Base-by-base conservation (phyloP, 2,329 filamentous ascomycete species). In the Paecilomyces dactylethromorphus region DNA sequence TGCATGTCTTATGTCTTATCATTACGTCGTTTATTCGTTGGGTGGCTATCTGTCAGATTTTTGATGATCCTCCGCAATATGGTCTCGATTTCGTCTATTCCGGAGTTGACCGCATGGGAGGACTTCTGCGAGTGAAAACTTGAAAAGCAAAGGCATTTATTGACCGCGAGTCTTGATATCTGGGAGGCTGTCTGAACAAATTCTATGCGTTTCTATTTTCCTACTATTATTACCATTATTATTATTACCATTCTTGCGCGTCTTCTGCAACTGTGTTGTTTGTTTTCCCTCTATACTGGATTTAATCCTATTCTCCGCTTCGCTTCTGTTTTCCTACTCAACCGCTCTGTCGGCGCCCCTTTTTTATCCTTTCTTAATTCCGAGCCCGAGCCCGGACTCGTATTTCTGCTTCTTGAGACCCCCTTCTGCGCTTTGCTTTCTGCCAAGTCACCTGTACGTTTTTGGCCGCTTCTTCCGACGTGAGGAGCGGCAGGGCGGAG, bases 141-240 rank as follows among this genome's bases (percentile, higher is more conserved):
- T 39, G 18, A 26, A 56, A 31, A 29, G 29, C 22, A 39, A 45
- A 56, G 29, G 29, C 24, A 33, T 29, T 56, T 13, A 24, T 51
- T 31, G 60, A 55, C 49, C 65, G 54, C 68, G 56, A 61, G 59
- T 62, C 24, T 55, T 61, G 61, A 62, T 62, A 65, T 58, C 60
- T 72, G 72, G 71, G 70, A 71, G 72, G 72, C 69, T 75, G 72
- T 75, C 68, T 75, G 73, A 74, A 52, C 50, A 52, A 52, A 52
- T 52, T 24, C 24, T 52, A 52, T 52, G 4, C 13, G 11, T 24
- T 52, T 26, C 11, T 7, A 3, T 5, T 63, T 58, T 63, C 60
- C 60, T 60, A 18, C 58, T 58, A n/a, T 45, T 53, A 39, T 29
- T 53, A 56, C 35, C 54, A 32, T 59, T 53, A 57, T 54, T 58